phyloP scores from a whole-genome alignment of 805 yeast genomes.

The Pichia membranifaciens region DNA sequence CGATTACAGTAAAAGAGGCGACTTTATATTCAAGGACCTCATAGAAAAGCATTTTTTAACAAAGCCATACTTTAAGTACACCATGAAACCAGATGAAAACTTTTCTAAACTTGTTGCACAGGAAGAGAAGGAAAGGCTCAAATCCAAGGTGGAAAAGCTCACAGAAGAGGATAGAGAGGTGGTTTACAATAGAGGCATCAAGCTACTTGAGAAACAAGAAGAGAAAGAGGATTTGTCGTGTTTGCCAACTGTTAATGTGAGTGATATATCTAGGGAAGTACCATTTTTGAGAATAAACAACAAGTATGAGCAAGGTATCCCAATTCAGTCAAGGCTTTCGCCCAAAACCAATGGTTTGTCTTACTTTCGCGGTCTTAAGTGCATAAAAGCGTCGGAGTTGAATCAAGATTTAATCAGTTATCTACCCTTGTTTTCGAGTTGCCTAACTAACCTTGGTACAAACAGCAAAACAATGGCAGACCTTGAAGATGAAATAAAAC shows the following conservation, averaged over 20 bases:
- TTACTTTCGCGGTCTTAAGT: constrained; percentile 64
- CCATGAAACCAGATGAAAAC: constrained; percentile 64
- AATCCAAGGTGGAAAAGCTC: constrained; percentile 37
- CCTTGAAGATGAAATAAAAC: constrained; percentile 77
- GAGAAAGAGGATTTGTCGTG: constrained; percentile 67
- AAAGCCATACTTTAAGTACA: constrained; percentile 60
- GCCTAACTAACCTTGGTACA: constrained; percentile 88
- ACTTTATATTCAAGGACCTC: constrained; percentile 53
- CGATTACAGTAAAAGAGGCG: constrained; percentile 49
- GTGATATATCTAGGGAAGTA: constrained; percentile 64
- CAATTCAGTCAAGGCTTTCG: constrained; percentile 28
- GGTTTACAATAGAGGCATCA: constrained; percentile 55
- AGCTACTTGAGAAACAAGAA: constrained; percentile 58
- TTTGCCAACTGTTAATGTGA: constrained; percentile 69
- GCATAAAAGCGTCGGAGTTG: constrained; percentile 42
- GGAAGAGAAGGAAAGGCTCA: constrained; percentile 55
- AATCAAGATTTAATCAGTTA: constrained; percentile 62
- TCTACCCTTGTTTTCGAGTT: constrained; percentile 70
- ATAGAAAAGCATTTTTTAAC: constrained; percentile 47
- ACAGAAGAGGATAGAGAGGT: constrained; percentile 50
- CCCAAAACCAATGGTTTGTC: constrained; percentile 69
- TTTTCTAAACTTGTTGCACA: constrained; percentile 45
- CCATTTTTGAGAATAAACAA: constrained; percentile 34
- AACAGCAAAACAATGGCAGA: constrained; percentile 60
- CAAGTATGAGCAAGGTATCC: constrained; percentile 16